A percentile compares a stretch with the other conserved stretches of the same genome.
Evolutionary conservation across 345 rosid species (phyloP).

Genomic region (Litchi chinensis): DNA sequence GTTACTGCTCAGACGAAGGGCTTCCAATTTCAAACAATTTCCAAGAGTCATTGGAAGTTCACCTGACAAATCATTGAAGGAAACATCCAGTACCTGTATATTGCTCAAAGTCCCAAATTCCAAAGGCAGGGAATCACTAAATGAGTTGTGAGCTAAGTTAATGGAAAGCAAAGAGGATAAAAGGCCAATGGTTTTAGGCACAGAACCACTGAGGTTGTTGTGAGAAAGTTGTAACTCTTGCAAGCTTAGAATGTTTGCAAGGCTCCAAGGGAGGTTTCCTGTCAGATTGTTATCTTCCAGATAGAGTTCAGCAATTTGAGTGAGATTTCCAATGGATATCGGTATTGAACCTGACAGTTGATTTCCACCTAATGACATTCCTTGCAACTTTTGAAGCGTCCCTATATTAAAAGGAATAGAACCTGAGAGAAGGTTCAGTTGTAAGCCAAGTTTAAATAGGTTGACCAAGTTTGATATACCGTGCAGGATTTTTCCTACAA

Average conservation of each 20-base stretch:
- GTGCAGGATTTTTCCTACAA: conserved; percentile 19
- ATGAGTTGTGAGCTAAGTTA: conserved; percentile 6
- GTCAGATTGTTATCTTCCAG: conserved; percentile 14
- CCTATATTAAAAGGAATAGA: neutral
- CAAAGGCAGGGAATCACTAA: too few species aligned
- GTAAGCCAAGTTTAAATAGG: neutral
- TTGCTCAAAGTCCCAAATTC: too few species aligned
- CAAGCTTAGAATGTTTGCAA: conserved; percentile 15
- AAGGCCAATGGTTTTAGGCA: conserved; percentile 20
- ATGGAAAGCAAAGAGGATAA: conserved; percentile 22
- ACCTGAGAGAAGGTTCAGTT: neutral
- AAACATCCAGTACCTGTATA: too few species aligned
- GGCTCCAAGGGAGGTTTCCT: conserved; percentile 25
- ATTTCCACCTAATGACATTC: neutral
- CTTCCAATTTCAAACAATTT: conserved; percentile 22
- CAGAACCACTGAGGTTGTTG: conserved; percentile 30
- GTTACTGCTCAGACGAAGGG: conserved; percentile 24
- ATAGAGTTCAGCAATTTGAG: neutral
- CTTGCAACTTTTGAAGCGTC: neutral
- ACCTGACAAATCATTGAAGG: conserved; percentile 4
- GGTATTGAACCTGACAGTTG: neutral
- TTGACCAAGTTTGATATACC: conserved; percentile 14
- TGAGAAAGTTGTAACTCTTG: neutral
- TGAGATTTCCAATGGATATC: conserved; percentile 14
- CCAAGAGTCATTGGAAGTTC: conserved; percentile 33